A percentile compares a stretch with the other conserved stretches of the same genome.
These are phyloP conservation scores for Neurospora terricola DNA, from an alignment of 495 filamentous ascomycete genomes.

Conservation along the genomic window DNA sequence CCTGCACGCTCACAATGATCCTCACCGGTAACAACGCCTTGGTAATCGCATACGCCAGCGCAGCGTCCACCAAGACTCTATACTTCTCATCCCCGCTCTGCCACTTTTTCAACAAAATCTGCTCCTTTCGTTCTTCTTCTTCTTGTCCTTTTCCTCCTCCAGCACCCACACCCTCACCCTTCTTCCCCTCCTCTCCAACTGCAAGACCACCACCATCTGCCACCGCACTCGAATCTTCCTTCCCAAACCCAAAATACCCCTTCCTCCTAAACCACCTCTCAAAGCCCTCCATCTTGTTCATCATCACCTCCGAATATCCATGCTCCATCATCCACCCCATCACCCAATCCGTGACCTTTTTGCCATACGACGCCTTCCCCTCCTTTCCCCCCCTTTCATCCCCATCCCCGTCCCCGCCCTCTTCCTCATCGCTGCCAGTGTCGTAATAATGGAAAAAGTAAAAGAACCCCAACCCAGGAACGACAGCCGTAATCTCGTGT, in stretches of 20 bases:
- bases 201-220: background rate
- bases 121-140: background rate
- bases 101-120: slow-evolving; percentile 16
- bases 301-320: slow-evolving; percentile 20
- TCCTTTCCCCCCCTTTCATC: background rate
- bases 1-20: slow-evolving; percentile 70
- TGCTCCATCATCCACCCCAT: slow-evolving; percentile 32
- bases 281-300: slow-evolving; percentile 35
- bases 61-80: slow-evolving; percentile 56
- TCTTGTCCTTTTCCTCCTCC: background rate
- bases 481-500: slow-evolving; percentile 81
- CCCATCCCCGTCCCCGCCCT: too few relatives aligned
- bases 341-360: background rate
- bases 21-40: slow-evolving; percentile 74
- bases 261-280: slow-evolving; percentile 34
- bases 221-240: slow-evolving; percentile 5
- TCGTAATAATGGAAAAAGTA: slow-evolving; percentile 64
- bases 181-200: slow-evolving; percentile 4
- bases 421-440: background rate
- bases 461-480: slow-evolving; percentile 67
- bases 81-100: slow-evolving; percentile 30
- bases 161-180: slow-evolving; percentile 7
- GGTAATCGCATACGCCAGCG: slow-evolving; percentile 78
- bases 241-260: slow-evolving; percentile 38
- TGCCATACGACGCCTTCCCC: background rate